Conservation (phyloP, 352 stramenopile species). For the Phytopythium delawarense region DNA sequence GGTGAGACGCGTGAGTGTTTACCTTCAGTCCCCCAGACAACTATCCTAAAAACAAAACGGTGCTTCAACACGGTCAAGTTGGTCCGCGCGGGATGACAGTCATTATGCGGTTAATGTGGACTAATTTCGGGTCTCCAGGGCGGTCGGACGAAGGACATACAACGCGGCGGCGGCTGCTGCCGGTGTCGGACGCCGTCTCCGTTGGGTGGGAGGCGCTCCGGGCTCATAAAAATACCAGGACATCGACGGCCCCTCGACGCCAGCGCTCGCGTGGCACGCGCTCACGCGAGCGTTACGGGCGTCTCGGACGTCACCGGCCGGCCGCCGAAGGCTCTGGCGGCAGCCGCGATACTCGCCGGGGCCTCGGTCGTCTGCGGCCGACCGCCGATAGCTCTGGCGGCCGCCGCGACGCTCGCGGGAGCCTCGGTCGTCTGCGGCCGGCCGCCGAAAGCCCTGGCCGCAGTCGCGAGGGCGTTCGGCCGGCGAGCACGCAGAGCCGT, state of each 20-base stretch:
- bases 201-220: background rate
- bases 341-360: background rate
- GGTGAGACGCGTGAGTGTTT: too few relatives aligned
- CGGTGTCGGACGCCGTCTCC: background rate
- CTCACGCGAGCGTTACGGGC: conserved; percentile 19
- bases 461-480: conserved; percentile 15
- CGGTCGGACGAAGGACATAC: background rate
- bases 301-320: conserved; percentile 15
- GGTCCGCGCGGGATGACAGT: background rate
- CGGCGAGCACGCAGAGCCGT: conserved; percentile 21
- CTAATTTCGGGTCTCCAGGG: background rate
- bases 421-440: conserved; percentile 15
- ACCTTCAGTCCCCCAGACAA: too few relatives aligned
- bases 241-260: background rate
- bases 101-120: background rate
- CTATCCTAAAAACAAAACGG: background rate
- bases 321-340: background rate
- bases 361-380: background rate
- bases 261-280: background rate
- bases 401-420: conserved; percentile 5
- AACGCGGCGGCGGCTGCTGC: background rate
- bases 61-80: conserved; percentile 1
- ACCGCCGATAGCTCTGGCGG: background rate
- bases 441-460: background rate
- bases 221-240: conserved; percentile 5